phyloP scores from a whole-genome alignment of 352 stramenopile species.

The Phytophthora boehmeriae region DNA sequence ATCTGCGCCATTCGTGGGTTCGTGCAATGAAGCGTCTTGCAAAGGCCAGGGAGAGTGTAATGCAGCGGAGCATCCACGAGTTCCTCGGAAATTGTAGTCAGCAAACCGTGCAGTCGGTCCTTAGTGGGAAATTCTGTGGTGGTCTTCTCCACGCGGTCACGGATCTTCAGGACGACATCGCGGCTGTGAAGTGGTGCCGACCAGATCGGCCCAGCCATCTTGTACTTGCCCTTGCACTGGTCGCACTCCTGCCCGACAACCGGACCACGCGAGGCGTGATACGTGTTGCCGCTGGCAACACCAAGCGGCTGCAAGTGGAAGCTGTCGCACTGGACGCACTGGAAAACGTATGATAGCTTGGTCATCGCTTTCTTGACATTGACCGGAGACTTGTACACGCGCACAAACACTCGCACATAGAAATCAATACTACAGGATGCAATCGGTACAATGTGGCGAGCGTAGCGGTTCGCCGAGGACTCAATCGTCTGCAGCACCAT shows the following conservation, averaged over 20 bases:
- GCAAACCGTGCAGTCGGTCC: conserved; percentile 92
- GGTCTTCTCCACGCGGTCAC: conserved; percentile 78
- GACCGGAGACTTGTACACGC: conserved; percentile 96
- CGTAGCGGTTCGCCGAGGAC: conserved; percentile 94
- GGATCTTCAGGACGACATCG: conserved; percentile 86
- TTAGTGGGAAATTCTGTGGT: conserved; percentile 92
- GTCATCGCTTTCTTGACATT: conserved; percentile 95
- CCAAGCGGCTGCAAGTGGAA: conserved; percentile 97
- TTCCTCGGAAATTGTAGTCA: conserved; percentile 97
- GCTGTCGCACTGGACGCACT: conserved; percentile 96
- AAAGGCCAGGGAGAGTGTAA: conserved; percentile 95
- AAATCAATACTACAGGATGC: conserved; percentile 99
- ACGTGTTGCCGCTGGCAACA: conserved; percentile 86
- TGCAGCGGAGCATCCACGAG: conserved; percentile 95
- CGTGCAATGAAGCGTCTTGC: conserved; percentile 92
- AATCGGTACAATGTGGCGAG: conserved; percentile 96
- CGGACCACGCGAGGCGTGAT: conserved; percentile 78
- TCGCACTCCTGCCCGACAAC: conserved; percentile 78
- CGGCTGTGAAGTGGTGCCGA: conserved; percentile 95
- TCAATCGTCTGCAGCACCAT: conserved; percentile 97
- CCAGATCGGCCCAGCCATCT: conserved; percentile 98
- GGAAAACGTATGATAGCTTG: conserved; percentile 89
- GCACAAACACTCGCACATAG: conserved; percentile 99
- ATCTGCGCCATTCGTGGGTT: conserved; percentile 95
- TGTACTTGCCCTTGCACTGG: conserved; percentile 85